These are phyloP conservation scores for Acacia melanoxylon DNA, from an alignment of 306 rosid genomes.

Conservation along the genomic window DNA sequence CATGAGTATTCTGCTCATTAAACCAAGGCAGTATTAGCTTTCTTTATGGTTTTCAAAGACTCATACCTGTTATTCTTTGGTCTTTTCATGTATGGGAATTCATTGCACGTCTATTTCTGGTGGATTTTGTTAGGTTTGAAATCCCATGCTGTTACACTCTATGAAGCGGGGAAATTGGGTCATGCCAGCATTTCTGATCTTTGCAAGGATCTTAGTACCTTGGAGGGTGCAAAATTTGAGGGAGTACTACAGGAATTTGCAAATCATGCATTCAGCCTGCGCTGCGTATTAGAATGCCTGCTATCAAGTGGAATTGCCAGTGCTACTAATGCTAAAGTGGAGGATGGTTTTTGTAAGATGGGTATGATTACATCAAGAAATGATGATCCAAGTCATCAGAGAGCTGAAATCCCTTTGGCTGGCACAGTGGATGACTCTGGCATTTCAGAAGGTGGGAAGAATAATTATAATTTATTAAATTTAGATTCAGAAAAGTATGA, in stretches of 20 bases:
- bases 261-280: conserved; percentile 94
- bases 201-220: conserved; percentile 85
- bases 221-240: conserved; percentile 87
- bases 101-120: background rate
- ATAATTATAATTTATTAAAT: conserved; percentile 38
- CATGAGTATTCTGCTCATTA: conserved; percentile 1
- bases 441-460: conserved; percentile 32
- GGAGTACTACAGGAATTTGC: conserved; percentile 97
- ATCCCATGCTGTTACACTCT: conserved; percentile 95
- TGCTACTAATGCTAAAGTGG: conserved; percentile 38
- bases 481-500: conserved; percentile 31
- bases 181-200: conserved; percentile 90
- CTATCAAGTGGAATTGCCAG: conserved; percentile 70
- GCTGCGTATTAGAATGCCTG: conserved; percentile 85
- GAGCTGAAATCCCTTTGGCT: conserved; percentile 42
- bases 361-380: conserved; percentile 44
- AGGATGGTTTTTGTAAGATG: conserved; percentile 42
- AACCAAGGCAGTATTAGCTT: conserved; percentile 13
- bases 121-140: conserved; percentile 67
- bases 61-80: background rate
- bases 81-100: background rate
- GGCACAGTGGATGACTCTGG: conserved; percentile 37
- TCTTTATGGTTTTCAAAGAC: background rate
- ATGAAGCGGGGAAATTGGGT: conserved; percentile 94
- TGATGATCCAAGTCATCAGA: conserved; percentile 45